Percentiles rank a stretch among this genome's conserved stretches.
Conservation (phyloP, 352 stramenopile genomes). For the Phytopythium cucurbitacearum region DNA sequence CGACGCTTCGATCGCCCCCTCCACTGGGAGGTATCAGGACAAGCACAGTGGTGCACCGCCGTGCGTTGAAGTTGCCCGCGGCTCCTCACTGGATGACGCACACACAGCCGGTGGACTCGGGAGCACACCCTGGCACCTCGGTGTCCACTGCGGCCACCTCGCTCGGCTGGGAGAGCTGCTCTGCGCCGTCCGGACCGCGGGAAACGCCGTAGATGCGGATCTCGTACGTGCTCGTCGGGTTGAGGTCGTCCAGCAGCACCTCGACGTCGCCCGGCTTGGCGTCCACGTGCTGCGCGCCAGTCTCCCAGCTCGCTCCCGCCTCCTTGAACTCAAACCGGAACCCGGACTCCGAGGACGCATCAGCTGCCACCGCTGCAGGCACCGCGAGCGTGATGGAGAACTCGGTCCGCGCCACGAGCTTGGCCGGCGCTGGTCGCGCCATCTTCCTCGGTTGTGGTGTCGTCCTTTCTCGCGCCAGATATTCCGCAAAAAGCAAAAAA, state of each 20-base stretch:
- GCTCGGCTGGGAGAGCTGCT: constrained; percentile 52
- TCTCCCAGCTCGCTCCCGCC: constrained; percentile 37
- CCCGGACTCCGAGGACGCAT: constrained; percentile 14
- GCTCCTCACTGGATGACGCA: constrained; percentile 47
- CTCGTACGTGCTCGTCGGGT: constrained; percentile 86
- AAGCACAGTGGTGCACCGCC: no score
- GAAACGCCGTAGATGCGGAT: constrained; percentile 70
- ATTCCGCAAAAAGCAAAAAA: not conserved
- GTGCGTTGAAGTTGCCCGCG: no score
- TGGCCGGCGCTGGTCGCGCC: constrained; percentile 42
- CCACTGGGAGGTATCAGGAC: no score
- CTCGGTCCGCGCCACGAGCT: constrained; percentile 70
- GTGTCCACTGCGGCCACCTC: constrained; percentile 83
- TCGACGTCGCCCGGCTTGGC: constrained; percentile 29
- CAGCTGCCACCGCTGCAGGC: constrained; percentile 11
- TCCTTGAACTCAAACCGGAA: constrained; percentile 78
- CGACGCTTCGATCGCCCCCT: no score
- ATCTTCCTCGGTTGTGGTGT: not conserved
- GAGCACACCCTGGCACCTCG: constrained; percentile 77
- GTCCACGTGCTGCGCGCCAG: constrained; percentile 32
- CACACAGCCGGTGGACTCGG: constrained; percentile 40
- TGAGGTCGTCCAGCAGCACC: constrained; percentile 79
- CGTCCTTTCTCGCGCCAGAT: no score
- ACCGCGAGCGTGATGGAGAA: constrained; percentile 79
- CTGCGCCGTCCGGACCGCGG: constrained; percentile 25